These are phyloP conservation scores for Musa beccarii DNA, from an alignment of 176 grass and related monocot genomes.

Conservation along the genomic window DNA sequence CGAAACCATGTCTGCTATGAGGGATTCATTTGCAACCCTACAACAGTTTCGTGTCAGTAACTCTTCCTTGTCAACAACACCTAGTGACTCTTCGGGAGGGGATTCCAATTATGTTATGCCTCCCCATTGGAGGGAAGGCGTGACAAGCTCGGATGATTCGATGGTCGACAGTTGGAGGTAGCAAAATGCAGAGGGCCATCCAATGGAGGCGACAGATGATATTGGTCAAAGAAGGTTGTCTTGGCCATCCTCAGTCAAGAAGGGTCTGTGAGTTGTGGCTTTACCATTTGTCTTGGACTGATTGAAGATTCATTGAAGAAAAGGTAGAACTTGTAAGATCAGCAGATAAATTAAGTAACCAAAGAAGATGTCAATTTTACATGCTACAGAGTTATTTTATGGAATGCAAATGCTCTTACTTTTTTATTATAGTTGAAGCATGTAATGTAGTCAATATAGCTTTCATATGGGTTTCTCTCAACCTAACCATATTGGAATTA, in stretches of 20 bases:
- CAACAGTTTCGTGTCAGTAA: constrained; percentile 46
- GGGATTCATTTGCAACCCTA: constrained; percentile 88
- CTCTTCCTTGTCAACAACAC: constrained; percentile 38
- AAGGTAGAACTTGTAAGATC: too few species aligned
- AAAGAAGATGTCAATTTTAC: too few species aligned
- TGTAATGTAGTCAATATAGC: background rate
- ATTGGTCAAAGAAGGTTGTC: constrained; percentile 60
- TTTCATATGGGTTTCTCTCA: background rate
- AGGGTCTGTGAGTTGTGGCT: background rate
- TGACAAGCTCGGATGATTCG: constrained; percentile 6
- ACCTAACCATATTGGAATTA: background rate
- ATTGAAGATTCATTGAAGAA: background rate
- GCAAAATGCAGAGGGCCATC: constrained; percentile 28
- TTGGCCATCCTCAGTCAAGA: constrained; percentile 28
- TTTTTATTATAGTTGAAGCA: too few species aligned
- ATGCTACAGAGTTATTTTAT: too few species aligned
- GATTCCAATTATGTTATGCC: constrained; percentile 25
- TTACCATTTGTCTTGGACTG: background rate
- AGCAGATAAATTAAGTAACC: too few species aligned
- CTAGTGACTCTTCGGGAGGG: constrained; percentile 25
- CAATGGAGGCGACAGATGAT: constrained; percentile 21
- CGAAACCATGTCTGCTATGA: constrained; percentile 97
- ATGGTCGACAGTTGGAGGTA: constrained; percentile 45
- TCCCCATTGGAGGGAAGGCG: constrained; percentile 35
- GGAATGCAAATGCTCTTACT: too few species aligned